Percentiles rank a stretch among this genome's conserved stretches.
phyloP scores from a whole-genome alignment of 371 early-diverging fungal species.

The Apophysomyces trapeziformis region DNA sequence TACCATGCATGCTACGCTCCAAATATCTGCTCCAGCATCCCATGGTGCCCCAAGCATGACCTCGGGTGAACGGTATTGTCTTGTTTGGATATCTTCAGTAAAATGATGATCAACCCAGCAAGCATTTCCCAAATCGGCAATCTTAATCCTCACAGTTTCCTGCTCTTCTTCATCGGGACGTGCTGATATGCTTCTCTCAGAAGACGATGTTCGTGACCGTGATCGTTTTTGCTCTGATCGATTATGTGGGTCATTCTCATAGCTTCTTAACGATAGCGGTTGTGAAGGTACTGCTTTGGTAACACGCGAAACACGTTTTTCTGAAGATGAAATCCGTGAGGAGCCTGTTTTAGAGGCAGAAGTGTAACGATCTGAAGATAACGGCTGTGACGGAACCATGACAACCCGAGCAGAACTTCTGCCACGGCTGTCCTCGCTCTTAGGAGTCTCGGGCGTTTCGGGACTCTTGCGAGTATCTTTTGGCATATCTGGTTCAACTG shows the following conservation, averaged over 20 bases:
- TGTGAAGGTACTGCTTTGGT: slow-evolving; percentile 5
- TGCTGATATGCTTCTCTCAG: slow-evolving; percentile 11
- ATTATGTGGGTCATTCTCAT: not conserved
- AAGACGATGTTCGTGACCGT: not conserved
- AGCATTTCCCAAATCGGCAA: slow-evolving; percentile 98
- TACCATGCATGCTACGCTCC: slow-evolving; percentile 96
- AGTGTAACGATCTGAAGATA: slow-evolving; percentile 21
- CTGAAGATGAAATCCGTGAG: not conserved
- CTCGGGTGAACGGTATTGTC: slow-evolving; percentile 98
- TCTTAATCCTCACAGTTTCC: slow-evolving; percentile 77
- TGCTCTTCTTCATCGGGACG: slow-evolving; percentile 15
- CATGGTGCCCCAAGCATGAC: slow-evolving; percentile 95
- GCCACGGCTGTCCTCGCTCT: slow-evolving; percentile 30
- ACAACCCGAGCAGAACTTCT: slow-evolving; percentile 39
- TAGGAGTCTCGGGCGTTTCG: slow-evolving; percentile 4
- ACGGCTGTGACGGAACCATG: slow-evolving; percentile 45
- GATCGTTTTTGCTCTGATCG: not conserved
- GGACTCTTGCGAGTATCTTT: not conserved
- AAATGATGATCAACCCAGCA: slow-evolving; percentile 96
- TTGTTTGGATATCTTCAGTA: slow-evolving; percentile 96
- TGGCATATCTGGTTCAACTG: not conserved
- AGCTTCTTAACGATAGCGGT: slow-evolving; percentile 1
- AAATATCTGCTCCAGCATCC: slow-evolving; percentile 94
- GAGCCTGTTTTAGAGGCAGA: not conserved
- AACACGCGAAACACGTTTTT: not conserved